phyloP scores from a whole-genome alignment of 169 alveolate species.

The Cytauxzoon felis region DNA sequence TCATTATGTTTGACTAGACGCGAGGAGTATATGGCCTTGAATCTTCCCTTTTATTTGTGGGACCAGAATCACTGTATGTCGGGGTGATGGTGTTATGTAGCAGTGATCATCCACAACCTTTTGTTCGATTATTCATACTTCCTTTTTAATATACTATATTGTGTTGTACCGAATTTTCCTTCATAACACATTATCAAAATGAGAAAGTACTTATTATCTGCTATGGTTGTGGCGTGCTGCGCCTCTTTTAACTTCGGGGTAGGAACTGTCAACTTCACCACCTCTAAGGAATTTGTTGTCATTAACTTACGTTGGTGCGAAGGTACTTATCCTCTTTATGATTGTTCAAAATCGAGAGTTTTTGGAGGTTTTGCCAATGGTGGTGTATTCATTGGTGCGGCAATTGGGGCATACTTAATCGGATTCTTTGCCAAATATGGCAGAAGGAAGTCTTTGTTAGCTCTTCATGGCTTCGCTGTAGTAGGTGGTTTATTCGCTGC shows the following conservation, averaged over 20 bases:
- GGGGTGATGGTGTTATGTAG: too few relatives aligned
- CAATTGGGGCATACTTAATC: conserved; percentile 62
- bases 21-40: too few relatives aligned
- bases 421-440: conserved; percentile 61
- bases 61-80: too few relatives aligned
- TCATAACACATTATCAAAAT: too few relatives aligned
- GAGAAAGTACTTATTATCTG: too few relatives aligned
- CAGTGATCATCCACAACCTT: too few relatives aligned
- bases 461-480: conserved; percentile 53
- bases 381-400: conserved; percentile 68
- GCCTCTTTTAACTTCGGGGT: conserved; percentile 70
- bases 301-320: conserved; percentile 72
- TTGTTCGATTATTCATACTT: too few relatives aligned
- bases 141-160: too few relatives aligned
- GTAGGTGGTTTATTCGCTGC: conserved; percentile 58
- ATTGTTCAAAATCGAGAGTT: conserved; percentile 15
- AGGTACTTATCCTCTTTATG: conserved; percentile 5
- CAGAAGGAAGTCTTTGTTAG: conserved; percentile 58
- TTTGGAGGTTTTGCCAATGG: conserved; percentile 60
- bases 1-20: too few relatives aligned
- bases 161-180: too few relatives aligned
- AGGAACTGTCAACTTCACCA: conserved; percentile 60
- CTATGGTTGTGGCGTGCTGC: conserved; percentile 53
- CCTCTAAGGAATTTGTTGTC: conserved; percentile 63
- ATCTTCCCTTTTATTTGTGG: too few relatives aligned